Percentiles rank a stretch among this genome's conserved stretches.
These are phyloP conservation scores for Xylogone sp. DNA, from an alignment of 2,329 filamentous ascomycete species.

Conservation along the genomic window DNA sequence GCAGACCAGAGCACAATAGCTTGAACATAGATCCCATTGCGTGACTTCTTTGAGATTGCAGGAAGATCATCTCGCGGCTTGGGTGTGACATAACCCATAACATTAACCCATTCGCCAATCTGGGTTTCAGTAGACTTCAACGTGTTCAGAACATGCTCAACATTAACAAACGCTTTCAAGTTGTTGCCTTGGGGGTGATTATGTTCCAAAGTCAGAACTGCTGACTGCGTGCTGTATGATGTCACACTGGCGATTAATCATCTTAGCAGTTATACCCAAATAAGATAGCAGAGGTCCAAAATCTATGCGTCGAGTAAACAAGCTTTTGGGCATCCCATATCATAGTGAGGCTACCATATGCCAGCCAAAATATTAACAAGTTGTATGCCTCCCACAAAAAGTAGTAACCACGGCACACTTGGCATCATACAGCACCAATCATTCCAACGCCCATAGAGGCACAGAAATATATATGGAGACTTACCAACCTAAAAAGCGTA, in stretches of 20 bases:
- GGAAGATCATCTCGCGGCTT: conserved; percentile 10
- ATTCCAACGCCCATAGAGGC: conserved; percentile 4
- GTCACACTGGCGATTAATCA: conserved; percentile 45
- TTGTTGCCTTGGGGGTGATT: conserved; percentile 48
- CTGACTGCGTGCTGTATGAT: conserved; percentile 51
- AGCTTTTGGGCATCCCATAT: conserved; percentile 1
- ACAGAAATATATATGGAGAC: conserved; percentile 24
- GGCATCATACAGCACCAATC: no score
- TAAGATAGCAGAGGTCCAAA: not conserved
- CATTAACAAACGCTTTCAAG: conserved; percentile 59
- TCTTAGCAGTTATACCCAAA: conserved; percentile 4
- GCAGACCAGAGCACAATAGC: conserved; percentile 76
- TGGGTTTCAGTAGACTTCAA: conserved; percentile 61
- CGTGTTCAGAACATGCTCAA: conserved; percentile 65
- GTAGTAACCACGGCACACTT: no score
- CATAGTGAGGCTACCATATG: no score
- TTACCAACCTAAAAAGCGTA: conserved; percentile 91
- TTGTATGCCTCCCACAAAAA: no score
- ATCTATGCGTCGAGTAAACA: not conserved
- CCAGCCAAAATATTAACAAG: no score
- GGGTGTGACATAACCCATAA: conserved; percentile 71
- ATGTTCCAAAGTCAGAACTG: conserved; percentile 65
- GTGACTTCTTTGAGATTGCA: conserved; percentile 6
- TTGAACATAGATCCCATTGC: conserved; percentile 49
- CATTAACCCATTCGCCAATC: conserved; percentile 82